phyloP scores from a whole-genome alignment of 1,284 basidiomycete genomes.

The Cutaneotrichosporon spelunceum region DNA sequence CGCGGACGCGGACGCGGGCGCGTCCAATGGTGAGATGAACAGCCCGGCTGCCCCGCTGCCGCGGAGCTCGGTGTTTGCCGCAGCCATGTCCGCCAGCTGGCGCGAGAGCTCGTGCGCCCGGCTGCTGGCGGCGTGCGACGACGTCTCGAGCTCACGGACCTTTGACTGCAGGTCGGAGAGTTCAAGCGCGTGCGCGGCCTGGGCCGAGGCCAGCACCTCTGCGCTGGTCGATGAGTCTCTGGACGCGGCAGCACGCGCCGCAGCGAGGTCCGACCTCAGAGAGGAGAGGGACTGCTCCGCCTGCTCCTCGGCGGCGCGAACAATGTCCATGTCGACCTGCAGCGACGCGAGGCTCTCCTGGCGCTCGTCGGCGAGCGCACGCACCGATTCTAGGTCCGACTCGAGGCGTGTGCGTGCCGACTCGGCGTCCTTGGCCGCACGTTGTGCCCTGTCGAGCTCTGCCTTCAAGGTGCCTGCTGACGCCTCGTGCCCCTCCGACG shows the following conservation, averaged over 20 bases:
- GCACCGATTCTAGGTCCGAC: conserved; percentile 14
- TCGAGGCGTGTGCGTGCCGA: not conserved
- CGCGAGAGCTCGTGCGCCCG: conserved; percentile 67
- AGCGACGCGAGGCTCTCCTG: conserved; percentile 11
- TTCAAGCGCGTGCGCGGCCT: conserved; percentile 71
- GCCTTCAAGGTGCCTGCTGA: conserved; percentile 1
- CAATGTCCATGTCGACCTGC: conserved; percentile 15
- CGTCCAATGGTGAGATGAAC: conserved; percentile 9
- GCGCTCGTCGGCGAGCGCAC: conserved; percentile 3
- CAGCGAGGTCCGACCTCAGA: conserved; percentile 10
- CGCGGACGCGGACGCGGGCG: conserved; percentile 4
- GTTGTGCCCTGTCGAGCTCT: not conserved
- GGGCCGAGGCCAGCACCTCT: conserved; percentile 26
- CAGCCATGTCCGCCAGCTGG: conserved; percentile 53
- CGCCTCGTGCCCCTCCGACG: conserved; percentile 9
- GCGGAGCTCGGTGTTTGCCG: conserved; percentile 19
- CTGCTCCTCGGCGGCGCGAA: not conserved
- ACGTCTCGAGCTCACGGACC: conserved; percentile 68
- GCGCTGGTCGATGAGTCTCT: not conserved
- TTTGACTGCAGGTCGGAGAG: conserved; percentile 71
- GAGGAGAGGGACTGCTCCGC: conserved; percentile 12
- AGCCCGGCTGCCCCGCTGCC: conserved; percentile 3
- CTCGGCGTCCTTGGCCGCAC: conserved; percentile 9
- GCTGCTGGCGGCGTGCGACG: conserved; percentile 68
- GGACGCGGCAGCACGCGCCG: conserved; percentile 1